These are phyloP conservation scores for Rhytidhysteron rufulum DNA, from an alignment of 2,329 filamentous ascomycete genomes.

Conservation along the genomic window DNA sequence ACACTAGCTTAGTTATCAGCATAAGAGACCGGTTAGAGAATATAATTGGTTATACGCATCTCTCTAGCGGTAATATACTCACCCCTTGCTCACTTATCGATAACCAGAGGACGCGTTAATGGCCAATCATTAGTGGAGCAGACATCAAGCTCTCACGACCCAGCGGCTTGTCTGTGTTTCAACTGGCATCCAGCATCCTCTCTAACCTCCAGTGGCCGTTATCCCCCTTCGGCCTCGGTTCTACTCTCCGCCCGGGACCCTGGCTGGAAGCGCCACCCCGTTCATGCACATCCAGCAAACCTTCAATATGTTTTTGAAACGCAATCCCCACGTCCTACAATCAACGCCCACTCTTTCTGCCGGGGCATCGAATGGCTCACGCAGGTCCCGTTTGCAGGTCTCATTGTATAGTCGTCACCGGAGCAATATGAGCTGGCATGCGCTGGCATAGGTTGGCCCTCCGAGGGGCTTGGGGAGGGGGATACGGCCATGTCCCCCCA, in stretches of 20 bases:
- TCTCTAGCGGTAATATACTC: too few species aligned
- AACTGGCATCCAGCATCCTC: neutral
- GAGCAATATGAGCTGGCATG: neutral
- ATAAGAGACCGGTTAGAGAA: too few species aligned
- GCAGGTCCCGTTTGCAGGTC: conserved; percentile 6
- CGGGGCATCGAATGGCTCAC: conserved; percentile 10
- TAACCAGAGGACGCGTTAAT: too few species aligned
- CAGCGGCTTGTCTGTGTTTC: neutral
- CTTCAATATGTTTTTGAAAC: conserved; percentile 12
- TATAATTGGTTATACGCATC: too few species aligned
- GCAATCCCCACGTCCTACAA: conserved; percentile 6
- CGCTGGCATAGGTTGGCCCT: neutral
- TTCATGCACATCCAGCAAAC: neutral
- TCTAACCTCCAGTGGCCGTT: neutral
- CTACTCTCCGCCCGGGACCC: neutral
- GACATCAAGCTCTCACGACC: neutral
- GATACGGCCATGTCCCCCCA: neutral
- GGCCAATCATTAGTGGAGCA: neutral
- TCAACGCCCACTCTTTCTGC: conserved; percentile 6
- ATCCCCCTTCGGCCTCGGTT: neutral
- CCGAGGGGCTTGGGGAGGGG: too few species aligned
- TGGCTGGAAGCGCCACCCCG: conserved; percentile 1
- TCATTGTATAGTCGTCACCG: conserved; percentile 10
- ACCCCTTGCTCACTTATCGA: too few species aligned
- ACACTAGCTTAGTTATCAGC: too few species aligned